These are phyloP conservation scores for Plasmodium sp. DNA, from an alignment of 169 alveolate genomes.

Conservation along the genomic window DNA sequence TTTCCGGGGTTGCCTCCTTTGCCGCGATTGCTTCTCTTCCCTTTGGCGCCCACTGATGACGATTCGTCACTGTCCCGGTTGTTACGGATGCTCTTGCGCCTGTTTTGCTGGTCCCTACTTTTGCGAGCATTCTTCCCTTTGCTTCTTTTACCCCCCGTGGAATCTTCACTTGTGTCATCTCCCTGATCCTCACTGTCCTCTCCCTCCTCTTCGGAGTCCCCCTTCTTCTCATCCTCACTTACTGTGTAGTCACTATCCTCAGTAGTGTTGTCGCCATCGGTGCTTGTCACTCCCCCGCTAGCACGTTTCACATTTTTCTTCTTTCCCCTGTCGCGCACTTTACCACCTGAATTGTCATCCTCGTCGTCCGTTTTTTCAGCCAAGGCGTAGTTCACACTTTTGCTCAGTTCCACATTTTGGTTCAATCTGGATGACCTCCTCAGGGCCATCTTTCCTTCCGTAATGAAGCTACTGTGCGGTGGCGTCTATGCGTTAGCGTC, in stretches of 20 bases:
- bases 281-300: background rate
- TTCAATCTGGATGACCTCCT: constrained; percentile 47
- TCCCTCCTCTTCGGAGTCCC: background rate
- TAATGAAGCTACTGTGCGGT: background rate
- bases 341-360: background rate
- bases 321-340: background rate
- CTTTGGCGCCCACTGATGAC: background rate
- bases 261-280: constrained; percentile 29
- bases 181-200: background rate
- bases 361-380: constrained; percentile 12
- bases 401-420: constrained; percentile 15
- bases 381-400: constrained; percentile 3
- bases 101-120: background rate
- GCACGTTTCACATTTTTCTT: background rate
- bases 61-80: background rate
- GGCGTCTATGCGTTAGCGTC: background rate
- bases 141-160: background rate
- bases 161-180: constrained; percentile 1
- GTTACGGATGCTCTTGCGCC: background rate
- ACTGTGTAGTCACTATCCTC: constrained; percentile 30
- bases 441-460: constrained; percentile 40
- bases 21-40: background rate
- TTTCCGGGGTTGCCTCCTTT: background rate
- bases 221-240: background rate
- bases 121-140: background rate